These are phyloP conservation scores for Posidonia australis DNA, from an alignment of 106 monocot species.

Conservation along the genomic window DNA sequence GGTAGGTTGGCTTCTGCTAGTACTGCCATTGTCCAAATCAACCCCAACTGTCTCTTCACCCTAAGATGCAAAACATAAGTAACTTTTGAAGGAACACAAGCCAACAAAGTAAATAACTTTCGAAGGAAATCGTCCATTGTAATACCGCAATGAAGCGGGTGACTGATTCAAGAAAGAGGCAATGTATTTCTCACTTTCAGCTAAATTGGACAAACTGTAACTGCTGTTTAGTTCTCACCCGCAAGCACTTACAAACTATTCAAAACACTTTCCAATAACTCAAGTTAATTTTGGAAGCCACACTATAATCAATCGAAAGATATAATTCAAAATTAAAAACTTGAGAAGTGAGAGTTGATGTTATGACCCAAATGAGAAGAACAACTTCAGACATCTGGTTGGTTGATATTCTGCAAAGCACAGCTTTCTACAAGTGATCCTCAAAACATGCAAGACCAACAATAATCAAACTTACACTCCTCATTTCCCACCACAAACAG, in stretches of 20 bases:
- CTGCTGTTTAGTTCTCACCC: background rate
- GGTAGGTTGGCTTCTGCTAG: background rate
- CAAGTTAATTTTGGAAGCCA: too few relatives aligned
- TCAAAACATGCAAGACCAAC: too few relatives aligned
- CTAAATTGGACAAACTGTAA: background rate
- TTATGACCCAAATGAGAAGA: too few relatives aligned
- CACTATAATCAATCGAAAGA: too few relatives aligned
- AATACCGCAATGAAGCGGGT: background rate
- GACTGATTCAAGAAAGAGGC: background rate
- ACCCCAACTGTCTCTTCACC: slow-evolving; percentile 13
- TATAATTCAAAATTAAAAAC: too few relatives aligned
- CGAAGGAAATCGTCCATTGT: background rate
- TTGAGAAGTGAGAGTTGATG: too few relatives aligned
- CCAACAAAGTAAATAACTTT: background rate
- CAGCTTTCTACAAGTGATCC: background rate
- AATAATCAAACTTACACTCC: background rate
- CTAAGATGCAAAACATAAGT: slow-evolving; percentile 18
- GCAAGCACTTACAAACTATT: background rate
- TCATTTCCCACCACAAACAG: background rate
- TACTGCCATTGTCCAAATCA: background rate
- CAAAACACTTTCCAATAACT: background rate
- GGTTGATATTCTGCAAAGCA: too few relatives aligned
- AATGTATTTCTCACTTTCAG: background rate
- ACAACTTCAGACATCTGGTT: too few relatives aligned
- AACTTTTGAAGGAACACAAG: too few relatives aligned